A percentile compares a stretch with the other conserved stretches of the same genome.
These are phyloP conservation scores for Aspergillus bertholletiae DNA, from an alignment of 495 filamentous ascomycete genomes.

Conservation along the genomic window DNA sequence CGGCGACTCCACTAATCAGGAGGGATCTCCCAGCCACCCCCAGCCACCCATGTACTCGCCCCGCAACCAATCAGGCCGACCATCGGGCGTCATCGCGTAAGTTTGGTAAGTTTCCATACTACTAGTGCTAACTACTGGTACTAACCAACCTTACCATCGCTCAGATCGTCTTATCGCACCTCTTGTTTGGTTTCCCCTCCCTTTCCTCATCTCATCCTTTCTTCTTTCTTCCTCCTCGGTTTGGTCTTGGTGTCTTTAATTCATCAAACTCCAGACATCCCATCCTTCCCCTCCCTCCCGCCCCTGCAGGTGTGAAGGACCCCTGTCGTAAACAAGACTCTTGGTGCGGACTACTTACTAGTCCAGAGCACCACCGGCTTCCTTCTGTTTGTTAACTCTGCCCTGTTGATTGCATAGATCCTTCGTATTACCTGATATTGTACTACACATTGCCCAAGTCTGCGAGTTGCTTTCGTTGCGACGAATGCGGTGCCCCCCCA, in stretches of 20 bases:
- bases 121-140: too few relatives aligned
- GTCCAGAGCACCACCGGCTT: background rate
- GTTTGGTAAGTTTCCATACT: too few relatives aligned
- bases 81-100: background rate
- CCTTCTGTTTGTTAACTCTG: background rate
- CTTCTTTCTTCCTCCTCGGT: slow-evolving; percentile 4
- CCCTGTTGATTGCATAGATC: background rate
- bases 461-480: background rate
- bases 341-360: too few relatives aligned
- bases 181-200: slow-evolving; percentile 13
- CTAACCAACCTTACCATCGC: too few relatives aligned
- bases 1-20: background rate
- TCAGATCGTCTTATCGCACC: background rate
- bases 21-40: slow-evolving; percentile 2
- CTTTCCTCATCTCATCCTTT: slow-evolving; percentile 13
- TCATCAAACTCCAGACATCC: background rate
- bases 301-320: background rate
- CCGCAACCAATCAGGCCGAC: background rate
- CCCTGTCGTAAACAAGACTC: background rate
- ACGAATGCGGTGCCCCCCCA: background rate
- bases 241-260: background rate
- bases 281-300: background rate
- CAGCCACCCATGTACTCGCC: background rate
- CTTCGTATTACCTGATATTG: background rate
- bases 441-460: background rate